Base-by-base conservation (phyloP, 176 grass and related monocot species). In the Raddia distichophylla region DNA sequence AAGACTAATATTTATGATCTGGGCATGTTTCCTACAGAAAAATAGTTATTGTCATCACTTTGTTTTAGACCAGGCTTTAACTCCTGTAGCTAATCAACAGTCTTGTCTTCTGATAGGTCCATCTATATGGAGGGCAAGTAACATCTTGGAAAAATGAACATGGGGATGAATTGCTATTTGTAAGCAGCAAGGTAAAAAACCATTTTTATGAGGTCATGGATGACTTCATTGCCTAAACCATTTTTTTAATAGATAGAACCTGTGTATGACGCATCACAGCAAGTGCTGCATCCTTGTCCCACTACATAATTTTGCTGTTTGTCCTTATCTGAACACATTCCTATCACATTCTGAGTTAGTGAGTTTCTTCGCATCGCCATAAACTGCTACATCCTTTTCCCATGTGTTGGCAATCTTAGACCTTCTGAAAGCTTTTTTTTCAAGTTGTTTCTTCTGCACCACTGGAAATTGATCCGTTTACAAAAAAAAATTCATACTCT, bases 131-230 rank as follows among this genome's bases (percentile, higher is more conserved):
- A 49, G 92, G 89, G 66, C 92, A 94, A 85, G 92, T 94, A 63
- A 91, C 85, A 42, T 94, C 92, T 67, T 94, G 92, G 92, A 94
- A 94, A 83, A 94, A 89, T 87, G 87, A 85, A 40, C 90, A 83
- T 74, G 75, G 84, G 18, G 81, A 94, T 60, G 92, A 94, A 58
- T 80, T 94, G 74, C 89, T 94, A 85, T 94, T 94, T 82, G 77
- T 94, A 60, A 94, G 92, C 78, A 94, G 77, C 79, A 94, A 91
- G 84, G 92, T 91, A 63, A 7, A 37, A 6, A 73, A 66, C 7
- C 20, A 81, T 72, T 76, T 13, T 76, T 13, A 61, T 64, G 73
- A 72, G 62, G 73, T 76, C 71, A 82, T 63, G 40, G 60, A 66
- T 85, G 71, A 77, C 65, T 6, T 72, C 65, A 73, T 71, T 82